A percentile compares a stretch with the other conserved stretches of the same genome.
phyloP scores from a whole-genome alignment of 495 filamentous ascomycete species.

The Antarctomyces pellizariae region DNA sequence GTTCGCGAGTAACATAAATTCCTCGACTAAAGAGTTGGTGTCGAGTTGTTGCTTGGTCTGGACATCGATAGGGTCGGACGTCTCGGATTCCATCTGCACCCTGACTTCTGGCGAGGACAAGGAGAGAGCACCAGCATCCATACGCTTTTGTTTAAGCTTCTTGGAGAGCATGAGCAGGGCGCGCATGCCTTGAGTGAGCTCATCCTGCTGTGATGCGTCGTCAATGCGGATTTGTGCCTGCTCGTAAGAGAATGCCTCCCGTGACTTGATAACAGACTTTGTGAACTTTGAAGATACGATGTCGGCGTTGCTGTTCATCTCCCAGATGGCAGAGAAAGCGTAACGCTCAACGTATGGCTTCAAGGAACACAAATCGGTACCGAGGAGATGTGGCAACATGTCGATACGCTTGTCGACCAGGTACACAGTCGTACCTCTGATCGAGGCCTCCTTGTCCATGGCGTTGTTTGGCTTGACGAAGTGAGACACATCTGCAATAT shows the following conservation, averaged over 20 bases:
- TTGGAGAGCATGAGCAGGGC: constrained; percentile 71
- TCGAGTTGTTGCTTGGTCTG: constrained; percentile 85
- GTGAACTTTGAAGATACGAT: constrained; percentile 66
- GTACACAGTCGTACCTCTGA: constrained; percentile 90
- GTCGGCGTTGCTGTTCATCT: constrained; percentile 64
- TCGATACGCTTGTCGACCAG: constrained; percentile 97
- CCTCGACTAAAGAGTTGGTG: constrained; percentile 92
- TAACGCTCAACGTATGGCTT: constrained; percentile 96
- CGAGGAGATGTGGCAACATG: constrained; percentile 89
- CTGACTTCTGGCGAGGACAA: constrained; percentile 89
- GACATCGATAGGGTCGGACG: constrained; percentile 86
- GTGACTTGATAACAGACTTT: constrained; percentile 94
- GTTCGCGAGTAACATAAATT: constrained; percentile 98
- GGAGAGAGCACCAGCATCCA: constrained; percentile 86
- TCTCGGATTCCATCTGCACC: constrained; percentile 81
- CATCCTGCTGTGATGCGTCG: constrained; percentile 61
- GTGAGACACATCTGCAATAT: constrained; percentile 95
- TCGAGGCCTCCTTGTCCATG: constrained; percentile 86
- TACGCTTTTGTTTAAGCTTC: constrained; percentile 83
- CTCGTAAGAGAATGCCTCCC: constrained; percentile 95
- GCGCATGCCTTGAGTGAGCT: constrained; percentile 77
- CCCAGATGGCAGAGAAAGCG: constrained; percentile 90
- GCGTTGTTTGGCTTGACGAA: constrained; percentile 94
- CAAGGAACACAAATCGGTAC: constrained; percentile 87
- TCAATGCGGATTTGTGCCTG: constrained; percentile 86